A percentile compares a stretch with the other conserved stretches of the same genome.
phyloP scores from a whole-genome alignment of 2,329 filamentous ascomycete species.

The Diaporthe velutina region DNA sequence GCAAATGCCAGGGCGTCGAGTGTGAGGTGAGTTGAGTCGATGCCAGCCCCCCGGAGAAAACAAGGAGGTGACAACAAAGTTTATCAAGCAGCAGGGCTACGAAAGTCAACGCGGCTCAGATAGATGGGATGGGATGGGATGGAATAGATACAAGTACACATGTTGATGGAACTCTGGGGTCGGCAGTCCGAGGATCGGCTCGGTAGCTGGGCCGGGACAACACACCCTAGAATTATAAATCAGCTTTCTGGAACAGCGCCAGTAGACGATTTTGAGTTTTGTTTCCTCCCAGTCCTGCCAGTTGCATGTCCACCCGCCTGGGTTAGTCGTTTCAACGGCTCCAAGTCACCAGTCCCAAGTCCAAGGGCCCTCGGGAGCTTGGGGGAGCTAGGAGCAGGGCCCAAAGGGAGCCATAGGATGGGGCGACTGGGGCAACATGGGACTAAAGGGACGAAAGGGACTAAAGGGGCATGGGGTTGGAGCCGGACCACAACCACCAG shows the following conservation, averaged over 20 bases:
- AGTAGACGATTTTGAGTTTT: constrained; percentile 3
- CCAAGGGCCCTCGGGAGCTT: constrained; percentile 3
- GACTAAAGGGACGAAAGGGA: too few species aligned
- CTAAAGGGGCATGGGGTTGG: constrained; percentile 4
- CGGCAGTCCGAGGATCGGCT: constrained; percentile 24
- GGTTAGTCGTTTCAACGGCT: constrained; percentile 14
- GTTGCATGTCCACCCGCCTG: constrained; percentile 1
- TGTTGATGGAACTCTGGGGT: not conserved
- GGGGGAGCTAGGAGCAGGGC: not conserved
- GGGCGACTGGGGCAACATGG: not conserved
- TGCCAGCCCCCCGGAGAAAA: not conserved
- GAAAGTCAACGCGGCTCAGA: not conserved
- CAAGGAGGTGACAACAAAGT: constrained; percentile 13
- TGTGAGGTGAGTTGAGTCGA: not conserved
- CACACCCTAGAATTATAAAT: constrained; percentile 17
- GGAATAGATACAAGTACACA: not conserved
- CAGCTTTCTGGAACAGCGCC: constrained; percentile 8
- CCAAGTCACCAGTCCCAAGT: not conserved
- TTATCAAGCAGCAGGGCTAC: not conserved
- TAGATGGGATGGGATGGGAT: not conserved
- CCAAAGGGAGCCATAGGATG: not conserved
- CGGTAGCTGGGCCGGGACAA: constrained; percentile 22
- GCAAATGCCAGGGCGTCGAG: not conserved
- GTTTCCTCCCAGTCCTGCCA: constrained; percentile 8
- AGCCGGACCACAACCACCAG: constrained; percentile 13